phyloP scores from a whole-genome alignment of 768 basidiomycete species.

The Neoboletus subvelutipes region DNA sequence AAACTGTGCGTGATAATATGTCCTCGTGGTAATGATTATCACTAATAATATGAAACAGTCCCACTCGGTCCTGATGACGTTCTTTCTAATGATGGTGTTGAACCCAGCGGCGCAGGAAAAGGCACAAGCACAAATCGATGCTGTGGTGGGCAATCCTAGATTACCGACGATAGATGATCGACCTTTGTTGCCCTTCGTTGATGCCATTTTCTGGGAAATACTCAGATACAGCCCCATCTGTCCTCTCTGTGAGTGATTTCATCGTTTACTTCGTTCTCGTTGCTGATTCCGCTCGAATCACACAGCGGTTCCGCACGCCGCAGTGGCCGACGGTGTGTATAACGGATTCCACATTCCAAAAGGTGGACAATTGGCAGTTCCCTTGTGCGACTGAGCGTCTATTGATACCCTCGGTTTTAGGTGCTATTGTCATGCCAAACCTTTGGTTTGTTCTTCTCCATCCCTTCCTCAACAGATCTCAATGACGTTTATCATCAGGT shows the following conservation, averaged over 20 bases:
- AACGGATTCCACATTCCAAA: conserved; percentile 50
- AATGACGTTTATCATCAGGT: not conserved
- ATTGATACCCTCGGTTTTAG: not conserved
- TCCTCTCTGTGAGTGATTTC: conserved; percentile 3
- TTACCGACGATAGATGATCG: conserved; percentile 12
- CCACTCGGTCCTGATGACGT: not conserved
- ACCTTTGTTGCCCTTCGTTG: conserved; percentile 6
- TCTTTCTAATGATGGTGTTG: conserved; percentile 10
- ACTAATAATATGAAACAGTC: not conserved
- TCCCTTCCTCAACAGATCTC: accelerated
- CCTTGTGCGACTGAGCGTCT: not conserved
- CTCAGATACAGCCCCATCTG: not conserved
- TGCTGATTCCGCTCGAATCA: not conserved
- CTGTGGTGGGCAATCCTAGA: conserved; percentile 6
- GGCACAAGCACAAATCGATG: conserved; percentile 10
- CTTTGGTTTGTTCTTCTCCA: conserved; percentile 1
- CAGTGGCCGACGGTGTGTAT: conserved; percentile 42
- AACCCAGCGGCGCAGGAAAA: conserved; percentile 5
- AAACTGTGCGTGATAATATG: not conserved
- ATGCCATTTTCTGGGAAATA: conserved; percentile 7
- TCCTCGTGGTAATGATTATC: not conserved
- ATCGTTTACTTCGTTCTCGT: no score
- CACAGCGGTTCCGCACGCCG: conserved; percentile 25
- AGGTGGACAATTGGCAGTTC: not conserved
- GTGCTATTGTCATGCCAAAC: conserved; percentile 8